phyloP scores from a whole-genome alignment of 257 asterid genomes.

The Craterostigma plantagineum region DNA sequence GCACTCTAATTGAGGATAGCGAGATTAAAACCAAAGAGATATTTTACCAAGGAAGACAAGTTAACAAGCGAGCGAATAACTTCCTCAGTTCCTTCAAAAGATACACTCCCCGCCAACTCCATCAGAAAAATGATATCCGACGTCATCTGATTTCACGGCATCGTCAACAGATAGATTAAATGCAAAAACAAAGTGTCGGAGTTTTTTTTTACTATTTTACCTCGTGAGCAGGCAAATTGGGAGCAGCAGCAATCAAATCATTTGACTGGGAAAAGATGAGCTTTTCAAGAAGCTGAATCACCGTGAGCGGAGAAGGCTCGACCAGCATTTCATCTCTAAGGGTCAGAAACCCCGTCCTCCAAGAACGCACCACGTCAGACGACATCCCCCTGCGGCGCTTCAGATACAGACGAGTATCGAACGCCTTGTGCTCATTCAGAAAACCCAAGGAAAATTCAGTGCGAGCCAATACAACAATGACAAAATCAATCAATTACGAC shows the following conservation, averaged over 20 bases:
- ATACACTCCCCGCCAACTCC: constrained; percentile 39
- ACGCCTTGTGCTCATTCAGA: no score
- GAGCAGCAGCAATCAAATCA: constrained; percentile 31
- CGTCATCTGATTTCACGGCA: constrained; percentile 23
- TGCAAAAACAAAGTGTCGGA: constrained; percentile 1
- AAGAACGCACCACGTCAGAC: constrained; percentile 22
- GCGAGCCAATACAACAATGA: no score
- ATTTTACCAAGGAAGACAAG: constrained; percentile 28
- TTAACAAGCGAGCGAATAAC: constrained; percentile 13
- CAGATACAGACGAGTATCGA: no score
- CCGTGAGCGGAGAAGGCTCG: constrained; percentile 20
- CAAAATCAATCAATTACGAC: no score
- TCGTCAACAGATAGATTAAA: constrained; percentile 2
- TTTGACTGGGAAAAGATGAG: constrained; percentile 46
- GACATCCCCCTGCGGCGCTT: no score
- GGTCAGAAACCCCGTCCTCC: constrained; percentile 73
- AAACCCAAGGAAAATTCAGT: not conserved
- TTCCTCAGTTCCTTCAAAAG: constrained; percentile 20
- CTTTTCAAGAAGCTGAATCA: constrained; percentile 29
- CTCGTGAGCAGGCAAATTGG: constrained; percentile 56
- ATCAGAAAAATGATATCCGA: constrained; percentile 51
- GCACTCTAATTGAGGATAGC: not conserved
- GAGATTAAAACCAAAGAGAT: not conserved
- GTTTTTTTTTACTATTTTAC: constrained; percentile 13
- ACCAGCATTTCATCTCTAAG: constrained; percentile 55